Conservation (phyloP, 495 filamentous ascomycete genomes). For the Aspergillus nidulans region DNA sequence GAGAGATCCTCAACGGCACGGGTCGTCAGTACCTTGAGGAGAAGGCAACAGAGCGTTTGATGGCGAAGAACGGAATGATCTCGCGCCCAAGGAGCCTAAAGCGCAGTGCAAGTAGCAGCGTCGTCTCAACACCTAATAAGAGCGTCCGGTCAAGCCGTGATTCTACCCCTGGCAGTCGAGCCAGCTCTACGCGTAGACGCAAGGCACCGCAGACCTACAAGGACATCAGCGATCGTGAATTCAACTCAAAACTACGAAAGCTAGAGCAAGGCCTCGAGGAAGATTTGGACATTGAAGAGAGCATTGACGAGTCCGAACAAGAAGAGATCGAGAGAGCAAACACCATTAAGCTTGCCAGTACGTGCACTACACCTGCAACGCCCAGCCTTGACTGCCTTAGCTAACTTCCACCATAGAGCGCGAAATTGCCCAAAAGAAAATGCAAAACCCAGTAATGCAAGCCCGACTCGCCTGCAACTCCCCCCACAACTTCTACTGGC, state of each 20-base stretch:
- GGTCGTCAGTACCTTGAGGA: constrained; percentile 78
- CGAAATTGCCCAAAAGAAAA: constrained; percentile 85
- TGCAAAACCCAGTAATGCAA: constrained; percentile 93
- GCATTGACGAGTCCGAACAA: constrained; percentile 44
- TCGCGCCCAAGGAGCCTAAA: constrained; percentile 46
- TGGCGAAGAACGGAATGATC: constrained; percentile 29
- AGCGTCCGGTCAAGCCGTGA: constrained; percentile 66
- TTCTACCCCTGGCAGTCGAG: constrained; percentile 61
- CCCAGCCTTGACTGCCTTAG: neutral
- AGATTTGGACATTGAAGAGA: constrained; percentile 41
- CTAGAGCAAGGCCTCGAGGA: constrained; percentile 51
- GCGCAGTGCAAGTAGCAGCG: constrained; percentile 46
- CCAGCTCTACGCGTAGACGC: constrained; percentile 41
- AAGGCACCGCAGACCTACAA: constrained; percentile 60
- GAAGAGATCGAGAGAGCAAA: constrained; percentile 65
- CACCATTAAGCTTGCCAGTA: constrained; percentile 76
- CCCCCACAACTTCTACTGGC: constrained; percentile 96
- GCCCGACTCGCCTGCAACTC: constrained; percentile 87
- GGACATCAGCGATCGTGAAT: constrained; percentile 70
- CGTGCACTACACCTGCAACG: constrained; percentile 20
- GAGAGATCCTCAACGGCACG: constrained; percentile 73
- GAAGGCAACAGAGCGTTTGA: constrained; percentile 68
- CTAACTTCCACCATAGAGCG: constrained; percentile 45
- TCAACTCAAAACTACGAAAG: constrained; percentile 62
- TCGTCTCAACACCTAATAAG: constrained; percentile 50